Base-by-base conservation (phyloP, 2,329 filamentous ascomycete species). In the Coleophoma cylindrospora region DNA sequence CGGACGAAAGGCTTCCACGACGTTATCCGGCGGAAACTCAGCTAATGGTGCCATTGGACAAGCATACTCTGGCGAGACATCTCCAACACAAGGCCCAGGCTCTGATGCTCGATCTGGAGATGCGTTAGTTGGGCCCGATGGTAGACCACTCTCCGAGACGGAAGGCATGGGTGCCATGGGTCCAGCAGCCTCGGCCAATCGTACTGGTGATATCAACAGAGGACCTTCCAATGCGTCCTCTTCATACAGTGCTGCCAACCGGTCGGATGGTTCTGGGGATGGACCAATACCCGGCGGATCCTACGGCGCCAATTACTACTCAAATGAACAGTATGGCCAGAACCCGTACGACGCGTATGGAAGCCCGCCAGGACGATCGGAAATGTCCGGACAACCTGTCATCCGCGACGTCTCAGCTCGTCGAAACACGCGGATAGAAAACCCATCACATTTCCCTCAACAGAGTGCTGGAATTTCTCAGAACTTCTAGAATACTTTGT, bases 171-270 rank as follows among this genome's bases (percentile, higher is more conserved):
- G 87, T 47, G 89, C 86, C 40, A 85, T 96, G 70, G 90, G 89
- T 3, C 87, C 89, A 12, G 76, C 81, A 13, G 78, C 86, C 22
- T 76, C 80, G 50, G 79, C 81, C 54, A 86, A 87, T 67, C 77
- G 82, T 47, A 75, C 72, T 45, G 74, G 71, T 22, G 89, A 89
- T 57, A 87, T 97, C 34, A 89, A 87, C 57, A 87, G 94, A 48
- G 94, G 94, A 1, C 85, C 90, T 2, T 97, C 92, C 6, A 97
- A 97, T 64, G 94, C 94, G 6, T 99, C 94, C 0, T 97, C 94
- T 0, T 91, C 89, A 1, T 99, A 97, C 72, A 96, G 91, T 56
- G 86, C 85, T 12, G 87, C 83, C 8, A 84, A 83, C 41, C 82
- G 81, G 52, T 96, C 92, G 0, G 84, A 87, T 50, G 80, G 77